Conservation (phyloP, 768 basidiomycete genomes). For the Boletus barrowsii region DNA sequence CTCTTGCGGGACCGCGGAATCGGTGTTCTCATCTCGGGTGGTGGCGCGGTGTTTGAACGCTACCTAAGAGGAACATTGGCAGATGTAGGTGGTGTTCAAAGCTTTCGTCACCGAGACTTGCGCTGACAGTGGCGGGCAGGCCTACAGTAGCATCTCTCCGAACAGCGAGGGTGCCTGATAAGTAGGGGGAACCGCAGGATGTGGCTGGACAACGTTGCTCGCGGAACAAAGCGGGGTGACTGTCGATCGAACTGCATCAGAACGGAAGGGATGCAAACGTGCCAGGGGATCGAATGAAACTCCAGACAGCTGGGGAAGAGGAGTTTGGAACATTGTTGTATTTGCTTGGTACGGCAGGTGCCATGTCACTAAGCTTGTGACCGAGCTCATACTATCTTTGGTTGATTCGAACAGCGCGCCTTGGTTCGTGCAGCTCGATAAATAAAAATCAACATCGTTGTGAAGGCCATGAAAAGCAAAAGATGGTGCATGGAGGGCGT, state of each 20-base stretch:
- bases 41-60: neutral
- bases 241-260: neutral
- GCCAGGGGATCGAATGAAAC: no score
- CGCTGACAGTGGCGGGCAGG: neutral
- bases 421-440: no score
- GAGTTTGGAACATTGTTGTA: no score
- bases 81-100: neutral
- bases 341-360: neutral
- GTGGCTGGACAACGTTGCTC: neutral
- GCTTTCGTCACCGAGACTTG: neutral
- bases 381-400: neutral
- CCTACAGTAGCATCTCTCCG: neutral
- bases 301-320: no score
- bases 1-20: neutral
- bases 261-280: neutral
- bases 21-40: neutral
- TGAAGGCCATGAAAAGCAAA: neutral
- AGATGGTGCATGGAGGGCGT: neutral
- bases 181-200: neutral
- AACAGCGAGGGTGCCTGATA: neutral
- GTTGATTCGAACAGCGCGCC: neutral
- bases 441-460: neutral
- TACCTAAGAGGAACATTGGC: neutral
- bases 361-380: neutral
- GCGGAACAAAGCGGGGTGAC: neutral